These are phyloP conservation scores for Podospora pseudocomata DNA, from an alignment of 495 filamentous ascomycete genomes.

Conservation along the genomic window DNA sequence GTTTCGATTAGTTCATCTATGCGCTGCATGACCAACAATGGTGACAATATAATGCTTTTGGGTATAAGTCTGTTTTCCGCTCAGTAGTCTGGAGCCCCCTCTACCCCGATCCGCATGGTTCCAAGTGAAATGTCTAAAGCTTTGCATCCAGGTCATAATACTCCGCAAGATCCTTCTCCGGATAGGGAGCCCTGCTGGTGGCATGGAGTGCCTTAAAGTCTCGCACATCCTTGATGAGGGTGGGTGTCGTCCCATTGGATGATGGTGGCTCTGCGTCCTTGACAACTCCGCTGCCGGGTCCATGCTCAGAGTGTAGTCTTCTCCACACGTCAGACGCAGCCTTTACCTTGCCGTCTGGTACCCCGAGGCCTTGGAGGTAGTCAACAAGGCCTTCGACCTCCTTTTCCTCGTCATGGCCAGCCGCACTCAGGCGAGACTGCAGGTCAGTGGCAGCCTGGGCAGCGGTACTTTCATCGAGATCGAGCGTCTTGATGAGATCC, in stretches of 20 bases:
- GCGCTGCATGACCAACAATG: not conserved
- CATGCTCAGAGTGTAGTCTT: conserved; percentile 50
- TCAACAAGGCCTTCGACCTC: conserved; percentile 35
- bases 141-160: conserved; percentile 80
- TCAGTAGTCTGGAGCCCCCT: not conserved
- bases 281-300: conserved; percentile 36
- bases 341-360: conserved; percentile 35
- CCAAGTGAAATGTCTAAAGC: conserved; percentile 36
- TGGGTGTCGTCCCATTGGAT: conserved; percentile 43
- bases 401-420: conserved; percentile 31
- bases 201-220: conserved; percentile 70
- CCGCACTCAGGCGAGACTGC: conserved; percentile 34
- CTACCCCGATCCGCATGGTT: not conserved
- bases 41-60: not conserved
- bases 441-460: conserved; percentile 31
- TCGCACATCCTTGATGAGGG: conserved; percentile 67
- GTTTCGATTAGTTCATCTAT: not conserved
- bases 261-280: conserved; percentile 40
- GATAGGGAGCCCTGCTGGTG: conserved; percentile 64
- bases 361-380: conserved; percentile 33
- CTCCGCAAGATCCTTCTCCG: conserved; percentile 70
- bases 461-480: conserved; percentile 19
- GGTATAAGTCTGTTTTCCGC: not conserved
- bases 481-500: conserved; percentile 44
- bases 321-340: conserved; percentile 33